Evolutionary conservation across 768 basidiomycete species (phyloP).

Genomic region (Psilocybe subaeruginosa): DNA sequence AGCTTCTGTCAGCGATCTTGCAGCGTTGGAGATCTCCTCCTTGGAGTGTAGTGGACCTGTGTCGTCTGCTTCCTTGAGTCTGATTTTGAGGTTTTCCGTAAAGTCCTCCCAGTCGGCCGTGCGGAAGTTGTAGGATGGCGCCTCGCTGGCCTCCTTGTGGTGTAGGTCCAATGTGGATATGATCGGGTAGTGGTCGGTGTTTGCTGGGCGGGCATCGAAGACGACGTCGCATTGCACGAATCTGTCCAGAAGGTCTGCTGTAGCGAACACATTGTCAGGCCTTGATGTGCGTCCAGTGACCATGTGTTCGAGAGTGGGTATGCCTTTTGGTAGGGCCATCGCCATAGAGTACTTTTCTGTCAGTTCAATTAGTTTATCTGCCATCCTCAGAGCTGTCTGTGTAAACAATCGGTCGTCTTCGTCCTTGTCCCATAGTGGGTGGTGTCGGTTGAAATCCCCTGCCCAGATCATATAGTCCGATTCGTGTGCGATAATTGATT

Average conservation of each 20-base stretch:
- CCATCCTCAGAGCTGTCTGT: constrained; percentile 10
- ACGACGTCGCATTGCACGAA: constrained; percentile 31
- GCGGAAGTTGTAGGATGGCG: constrained; percentile 15
- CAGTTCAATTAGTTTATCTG: constrained; percentile 29
- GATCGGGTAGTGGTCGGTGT: constrained; percentile 47
- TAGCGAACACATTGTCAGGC: constrained; percentile 48
- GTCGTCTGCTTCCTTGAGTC: constrained; percentile 21
- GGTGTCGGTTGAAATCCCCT: constrained; percentile 45
- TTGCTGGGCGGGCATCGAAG: constrained; percentile 12
- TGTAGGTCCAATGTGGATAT: constrained; percentile 28
- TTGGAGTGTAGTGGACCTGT: not conserved
- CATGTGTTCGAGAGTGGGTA: constrained; percentile 33
- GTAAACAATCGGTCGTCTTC: constrained; percentile 38
- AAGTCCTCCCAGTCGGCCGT: constrained; percentile 22
- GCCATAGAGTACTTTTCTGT: constrained; percentile 29
- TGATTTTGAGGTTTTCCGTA: not conserved
- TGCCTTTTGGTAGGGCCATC: constrained; percentile 34
- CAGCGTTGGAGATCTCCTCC: not conserved
- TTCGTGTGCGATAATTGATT: not conserved
- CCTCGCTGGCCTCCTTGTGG: not conserved
- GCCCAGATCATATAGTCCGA: not conserved
- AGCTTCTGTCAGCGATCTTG: constrained; percentile 2
- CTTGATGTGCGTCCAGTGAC: constrained; percentile 35
- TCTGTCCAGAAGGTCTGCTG: not conserved
- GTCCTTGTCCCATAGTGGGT: constrained; percentile 40